A percentile compares a stretch with the other conserved stretches of the same genome.
phyloP scores from a whole-genome alignment of 306 rosid species.

The Dryas drummondii region DNA sequence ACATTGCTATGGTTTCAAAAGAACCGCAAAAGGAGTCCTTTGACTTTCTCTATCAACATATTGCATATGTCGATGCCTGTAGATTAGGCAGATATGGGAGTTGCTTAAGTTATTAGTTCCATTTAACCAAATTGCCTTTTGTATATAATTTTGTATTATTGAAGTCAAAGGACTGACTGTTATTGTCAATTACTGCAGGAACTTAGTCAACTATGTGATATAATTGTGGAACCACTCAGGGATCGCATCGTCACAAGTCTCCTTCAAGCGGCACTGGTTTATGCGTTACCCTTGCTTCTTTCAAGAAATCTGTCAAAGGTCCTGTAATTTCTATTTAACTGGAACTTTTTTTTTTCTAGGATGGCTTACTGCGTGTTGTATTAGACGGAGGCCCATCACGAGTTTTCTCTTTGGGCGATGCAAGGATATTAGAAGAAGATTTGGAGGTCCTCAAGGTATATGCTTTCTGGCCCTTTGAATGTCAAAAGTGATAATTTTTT shows the following conservation, averaged over 20 bases:
- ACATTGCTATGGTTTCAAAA: background rate
- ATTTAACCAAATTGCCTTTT: background rate
- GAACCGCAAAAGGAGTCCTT: background rate
- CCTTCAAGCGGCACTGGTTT: slow-evolving; percentile 95
- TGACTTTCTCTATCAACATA: slow-evolving; percentile 4
- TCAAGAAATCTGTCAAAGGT: slow-evolving; percentile 20
- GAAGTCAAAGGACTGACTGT: slow-evolving; percentile 9
- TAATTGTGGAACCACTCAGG: slow-evolving; percentile 93
- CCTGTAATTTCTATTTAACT: slow-evolving; percentile 2
- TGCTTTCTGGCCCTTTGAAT: slow-evolving; percentile 18
- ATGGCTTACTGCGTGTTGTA: slow-evolving; percentile 88
- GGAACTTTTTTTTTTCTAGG: slow-evolving; percentile 38
- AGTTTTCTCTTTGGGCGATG: slow-evolving; percentile 61
- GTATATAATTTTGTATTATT: background rate
- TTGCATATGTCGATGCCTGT: background rate
- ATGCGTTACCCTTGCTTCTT: slow-evolving; percentile 26
- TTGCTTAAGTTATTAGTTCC: background rate
- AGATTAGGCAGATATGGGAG: background rate
- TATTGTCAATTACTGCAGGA: slow-evolving; percentile 50
- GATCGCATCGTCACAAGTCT: slow-evolving; percentile 96
- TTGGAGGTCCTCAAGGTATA: slow-evolving; percentile 87
- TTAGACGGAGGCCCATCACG: slow-evolving; percentile 91
- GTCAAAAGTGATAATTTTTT: background rate
- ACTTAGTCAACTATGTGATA: slow-evolving; percentile 80
- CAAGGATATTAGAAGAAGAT: slow-evolving; percentile 89